Evolutionary conservation across 208 protist genomes (phyloP).

Genomic region (Jaenimonas drosophilae): DNA sequence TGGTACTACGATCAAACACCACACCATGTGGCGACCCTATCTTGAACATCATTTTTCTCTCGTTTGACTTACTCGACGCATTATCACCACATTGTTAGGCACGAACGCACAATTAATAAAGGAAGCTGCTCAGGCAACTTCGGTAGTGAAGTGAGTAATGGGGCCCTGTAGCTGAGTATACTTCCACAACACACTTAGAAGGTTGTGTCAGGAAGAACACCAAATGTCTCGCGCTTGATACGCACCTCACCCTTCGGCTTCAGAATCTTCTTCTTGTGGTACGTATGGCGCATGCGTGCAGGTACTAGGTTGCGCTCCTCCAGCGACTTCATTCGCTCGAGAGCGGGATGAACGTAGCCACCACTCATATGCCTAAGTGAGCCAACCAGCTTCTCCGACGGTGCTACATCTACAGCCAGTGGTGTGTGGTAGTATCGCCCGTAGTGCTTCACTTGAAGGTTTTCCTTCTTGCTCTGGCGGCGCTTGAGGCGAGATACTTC

Average conservation of each 20-base stretch:
- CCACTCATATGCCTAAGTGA: constrained; percentile 72
- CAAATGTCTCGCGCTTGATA: constrained; percentile 75
- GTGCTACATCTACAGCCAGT: constrained; percentile 59
- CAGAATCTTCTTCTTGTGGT: constrained; percentile 83
- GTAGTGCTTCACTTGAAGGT: constrained; percentile 67
- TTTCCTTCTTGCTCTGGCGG: constrained; percentile 45
- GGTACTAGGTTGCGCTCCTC: constrained; percentile 87
- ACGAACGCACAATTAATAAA: no score
- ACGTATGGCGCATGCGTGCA: constrained; percentile 77
- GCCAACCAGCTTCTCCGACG: constrained; percentile 61
- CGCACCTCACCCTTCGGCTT: constrained; percentile 84
- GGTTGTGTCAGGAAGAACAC: constrained; percentile 60
- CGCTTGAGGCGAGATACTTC: constrained; percentile 25
- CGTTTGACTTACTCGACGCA: no score
- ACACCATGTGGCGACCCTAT: no score
- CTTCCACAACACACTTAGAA: no score
- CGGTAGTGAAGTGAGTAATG: no score
- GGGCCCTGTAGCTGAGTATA: no score
- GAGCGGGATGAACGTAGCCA: constrained; percentile 53
- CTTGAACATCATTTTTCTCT: no score
- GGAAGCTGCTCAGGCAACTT: no score
- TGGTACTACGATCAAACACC: no score
- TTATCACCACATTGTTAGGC: no score
- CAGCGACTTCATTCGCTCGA: constrained; percentile 86
- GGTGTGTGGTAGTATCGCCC: constrained; percentile 78